Base-by-base conservation (phyloP, 2,329 filamentous ascomycete species). In the Venturia asperata region DNA sequence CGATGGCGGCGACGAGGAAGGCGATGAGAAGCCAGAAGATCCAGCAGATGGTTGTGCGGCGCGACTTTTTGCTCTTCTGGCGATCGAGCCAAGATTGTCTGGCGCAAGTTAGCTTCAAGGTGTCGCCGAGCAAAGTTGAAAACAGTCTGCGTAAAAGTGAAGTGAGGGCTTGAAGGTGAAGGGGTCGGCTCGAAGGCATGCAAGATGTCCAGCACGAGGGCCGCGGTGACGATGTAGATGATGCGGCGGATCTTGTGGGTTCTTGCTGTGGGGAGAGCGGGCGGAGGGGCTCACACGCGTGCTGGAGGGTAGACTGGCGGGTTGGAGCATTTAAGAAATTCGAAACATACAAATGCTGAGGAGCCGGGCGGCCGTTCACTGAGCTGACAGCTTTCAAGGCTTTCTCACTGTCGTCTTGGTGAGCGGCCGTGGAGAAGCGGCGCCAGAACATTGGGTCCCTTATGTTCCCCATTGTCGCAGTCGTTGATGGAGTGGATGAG, bases 361-460 rank as follows among this genome's bases (percentile, higher is more conserved):
- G 66, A 55, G 74, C 67, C 64, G 66, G 66, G 27, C 30, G 30
- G 47, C 41, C 39, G 49, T 64, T 58, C 65, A 19, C 30, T 19
- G 64, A 39, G 27, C 17, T 24, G 34, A 19, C 24, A 11, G 62
- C 19, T 9, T 43, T 21, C 6, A n/a, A 64, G 65, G 24, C 27
- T 19, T 64, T 47, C 13, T 66, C 39, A 68, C 81, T 78, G 69
- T 85, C 83, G 68, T 85, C 82, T 63, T 78, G 73, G 70, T 85
- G 83, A 1, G 85, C 81, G 45, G 84, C 84, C 62, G 77, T 73
- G 66, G 81, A 83, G 76, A 86, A 86, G 69, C 83, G 81, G 65
- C 80, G 79, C 84, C 83, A 86, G 75, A 86, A 86, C 61, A 77
- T 78, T 30, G 83, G 83, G 70, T 86, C 84, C 67, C 79, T 80